Base-by-base conservation (phyloP, 1,139 yeast genomes). In the Meyerozyma carpophila region DNA sequence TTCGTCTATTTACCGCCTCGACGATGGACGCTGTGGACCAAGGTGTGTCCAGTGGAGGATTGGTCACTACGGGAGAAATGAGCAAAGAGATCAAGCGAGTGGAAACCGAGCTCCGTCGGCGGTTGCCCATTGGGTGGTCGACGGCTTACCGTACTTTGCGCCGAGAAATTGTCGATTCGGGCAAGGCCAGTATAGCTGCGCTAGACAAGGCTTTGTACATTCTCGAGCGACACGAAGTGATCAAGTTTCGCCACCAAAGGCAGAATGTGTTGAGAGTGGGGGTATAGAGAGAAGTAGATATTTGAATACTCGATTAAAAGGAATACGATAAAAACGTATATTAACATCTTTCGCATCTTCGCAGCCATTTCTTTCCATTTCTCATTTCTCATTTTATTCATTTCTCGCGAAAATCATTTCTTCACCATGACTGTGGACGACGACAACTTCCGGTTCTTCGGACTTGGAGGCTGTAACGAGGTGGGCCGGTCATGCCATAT, bases 391-490 rank as follows among this genome's bases (percentile, higher is more conserved):
- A 21, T n/a, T 13, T 14, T 10, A 13, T 14, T 18, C 21, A 37
- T 31, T 29, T 14, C 26, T 34, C 37, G 24, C 29, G 29, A 36
- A 24, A 11, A 24, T 26, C n/a, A 20, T 27, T 10, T 16, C 31
- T 18, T 38, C 34, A 27, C 28, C 32, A 20, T 38, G 37, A 34
- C 47, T 11, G 64, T 57, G 43, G 65, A 61, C 42, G 51, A 51
- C 34, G 82, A 77, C 42, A 67, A 70, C 46, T 76, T 89, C 59
- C 79, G 80, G 61, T 93, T 93, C 68, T 81, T 88, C 48, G 93
- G 96, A 29, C 76, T 93, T n/a, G 99, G 99, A n/a, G 99, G 98
- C n/a, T 95, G 98, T 52, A 89, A 86, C 56, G 99, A 93, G 61
- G 99, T 93, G 8, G 99, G 99, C 5, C 70, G 99, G 48, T 88